Evolutionary conservation across 805 yeast genomes (phyloP), one percentile per base, ranked within the genome.

Genomic region (Saccharomycopsis amapae): DNA sequence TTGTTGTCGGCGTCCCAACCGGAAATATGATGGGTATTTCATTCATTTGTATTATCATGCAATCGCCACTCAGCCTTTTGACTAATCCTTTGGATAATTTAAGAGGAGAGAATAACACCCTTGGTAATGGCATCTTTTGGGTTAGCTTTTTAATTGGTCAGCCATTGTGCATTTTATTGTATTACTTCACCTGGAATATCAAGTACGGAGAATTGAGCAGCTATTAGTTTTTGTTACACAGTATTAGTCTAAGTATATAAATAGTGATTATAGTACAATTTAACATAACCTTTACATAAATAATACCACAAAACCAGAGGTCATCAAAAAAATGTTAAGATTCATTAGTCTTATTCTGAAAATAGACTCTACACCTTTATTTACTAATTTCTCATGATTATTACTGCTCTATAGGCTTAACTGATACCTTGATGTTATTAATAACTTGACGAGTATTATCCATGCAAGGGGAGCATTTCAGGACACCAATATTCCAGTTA

Each of bases 41-140:
- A 2, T 71, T 71, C 44, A 44, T 64, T 17, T 62, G 67, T 43
- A 69, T 70, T 67, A 56, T 68, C 46, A 56, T 67, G 23, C 76
- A 71, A 53, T 63, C 70, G 18, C 70, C 73, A 2, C 58, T 71
- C 40, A 61, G 69, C 17, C 38, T 58, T 32, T 63, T 61, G 18
- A 71, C 75, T 0, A 62, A 58, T n/a, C 71, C 69, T 3, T 51
- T 69, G 35, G 75, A 69, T 48, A 37, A n/a, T 4, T 15, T 47
- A 6, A 59, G 63, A 56, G 69, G 64, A 56, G 61, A 62, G 3
- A 69, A 66, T 25, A 63, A 68, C 9, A 58, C 63, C 2, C 53
- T 69, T 19, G 76, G 76, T 4, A 71, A 71, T 51, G 66, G 72
- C 45, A 61, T 71, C 3, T 68, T 71, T 46, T 71, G 76, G 76